Evolutionary conservation across 139 green algal genomes (phyloP).

Genomic region (Limnomonas spitsbergensis): DNA sequence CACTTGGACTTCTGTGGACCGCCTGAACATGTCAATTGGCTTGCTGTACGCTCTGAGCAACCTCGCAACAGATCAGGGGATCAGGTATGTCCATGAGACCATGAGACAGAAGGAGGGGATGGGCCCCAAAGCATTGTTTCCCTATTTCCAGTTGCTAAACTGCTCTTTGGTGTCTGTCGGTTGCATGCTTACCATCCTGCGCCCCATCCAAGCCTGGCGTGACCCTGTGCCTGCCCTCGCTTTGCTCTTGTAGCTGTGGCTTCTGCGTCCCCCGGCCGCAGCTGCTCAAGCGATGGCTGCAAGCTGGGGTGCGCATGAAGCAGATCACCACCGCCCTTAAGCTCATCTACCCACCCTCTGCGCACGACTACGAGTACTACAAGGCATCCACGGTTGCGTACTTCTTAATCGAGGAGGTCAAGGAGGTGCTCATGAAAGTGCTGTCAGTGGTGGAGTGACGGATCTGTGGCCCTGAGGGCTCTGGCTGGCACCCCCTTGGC

Average conservation of each 20-base stretch:
- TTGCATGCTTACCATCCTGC: too few species aligned
- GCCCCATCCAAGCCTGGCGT: too few species aligned
- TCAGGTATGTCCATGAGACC: slow-evolving; percentile 38
- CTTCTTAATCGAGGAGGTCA: slow-evolving; percentile 65
- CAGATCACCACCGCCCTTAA: slow-evolving; percentile 48
- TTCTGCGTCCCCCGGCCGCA: slow-evolving; percentile 68
- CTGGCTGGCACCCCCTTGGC: too few species aligned
- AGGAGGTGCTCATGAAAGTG: slow-evolving; percentile 47
- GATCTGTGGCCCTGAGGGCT: too few species aligned
- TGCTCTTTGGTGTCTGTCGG: slow-evolving; percentile 4
- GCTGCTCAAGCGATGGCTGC: slow-evolving; percentile 67
- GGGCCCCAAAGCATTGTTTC: too few species aligned
- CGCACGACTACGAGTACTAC: slow-evolving; percentile 73
- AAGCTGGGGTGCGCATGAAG: slow-evolving; percentile 57
- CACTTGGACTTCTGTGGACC: slow-evolving; percentile 56
- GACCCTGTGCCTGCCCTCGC: too few species aligned
- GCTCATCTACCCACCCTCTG: slow-evolving; percentile 62
- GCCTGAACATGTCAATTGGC: slow-evolving; percentile 68
- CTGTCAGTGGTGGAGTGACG: slow-evolving; percentile 41
- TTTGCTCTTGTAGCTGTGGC: slow-evolving; percentile 7
- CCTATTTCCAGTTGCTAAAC: too few species aligned
- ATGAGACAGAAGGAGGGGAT: background rate
- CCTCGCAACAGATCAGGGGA: slow-evolving; percentile 44
- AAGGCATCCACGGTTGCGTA: slow-evolving; percentile 62
- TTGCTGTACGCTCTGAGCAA: slow-evolving; percentile 69